These are phyloP conservation scores for Acacia pycnantha DNA, from an alignment of 331 rosid species.

Conservation along the genomic window DNA sequence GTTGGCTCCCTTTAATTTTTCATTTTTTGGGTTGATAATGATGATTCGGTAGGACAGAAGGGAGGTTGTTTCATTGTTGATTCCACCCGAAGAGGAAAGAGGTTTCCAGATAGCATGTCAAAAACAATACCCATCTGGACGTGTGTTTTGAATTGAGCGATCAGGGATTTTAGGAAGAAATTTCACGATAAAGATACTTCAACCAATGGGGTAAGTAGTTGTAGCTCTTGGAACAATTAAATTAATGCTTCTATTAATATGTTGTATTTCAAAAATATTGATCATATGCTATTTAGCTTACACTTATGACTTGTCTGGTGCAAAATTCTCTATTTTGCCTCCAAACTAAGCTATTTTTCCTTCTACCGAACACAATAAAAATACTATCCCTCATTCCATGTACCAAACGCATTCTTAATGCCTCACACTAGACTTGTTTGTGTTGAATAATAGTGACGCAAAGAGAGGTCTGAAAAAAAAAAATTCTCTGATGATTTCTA, in stretches of 20 bases:
- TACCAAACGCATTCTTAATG: background rate
- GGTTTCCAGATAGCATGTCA: constrained; percentile 97
- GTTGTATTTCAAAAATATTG: background rate
- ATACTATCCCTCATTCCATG: background rate
- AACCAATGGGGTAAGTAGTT: constrained; percentile 43
- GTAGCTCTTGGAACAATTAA: background rate
- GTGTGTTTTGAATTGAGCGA: constrained; percentile 79
- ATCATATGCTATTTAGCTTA: background rate
- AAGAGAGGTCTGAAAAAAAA: background rate
- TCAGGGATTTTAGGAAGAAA: constrained; percentile 40
- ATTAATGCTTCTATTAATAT: background rate
- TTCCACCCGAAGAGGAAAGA: constrained; percentile 88
- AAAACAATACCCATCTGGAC: constrained; percentile 95
- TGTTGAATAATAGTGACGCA: background rate
- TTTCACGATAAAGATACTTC: constrained; percentile 8
- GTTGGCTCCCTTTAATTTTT: background rate
- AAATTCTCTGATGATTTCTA: background rate
- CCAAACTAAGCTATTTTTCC: background rate
- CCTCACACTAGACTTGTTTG: background rate
- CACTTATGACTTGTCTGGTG: background rate
- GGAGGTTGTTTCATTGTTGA: constrained; percentile 88
- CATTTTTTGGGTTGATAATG: background rate
- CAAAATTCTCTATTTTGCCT: background rate
- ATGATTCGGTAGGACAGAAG: constrained; percentile 73
- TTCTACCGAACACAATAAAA: background rate